Percentiles rank a stretch among this genome's conserved stretches.
These are phyloP conservation scores for Botrytis pseudocinerea DNA, from an alignment of 2,329 filamentous ascomycete genomes.

Conservation along the genomic window DNA sequence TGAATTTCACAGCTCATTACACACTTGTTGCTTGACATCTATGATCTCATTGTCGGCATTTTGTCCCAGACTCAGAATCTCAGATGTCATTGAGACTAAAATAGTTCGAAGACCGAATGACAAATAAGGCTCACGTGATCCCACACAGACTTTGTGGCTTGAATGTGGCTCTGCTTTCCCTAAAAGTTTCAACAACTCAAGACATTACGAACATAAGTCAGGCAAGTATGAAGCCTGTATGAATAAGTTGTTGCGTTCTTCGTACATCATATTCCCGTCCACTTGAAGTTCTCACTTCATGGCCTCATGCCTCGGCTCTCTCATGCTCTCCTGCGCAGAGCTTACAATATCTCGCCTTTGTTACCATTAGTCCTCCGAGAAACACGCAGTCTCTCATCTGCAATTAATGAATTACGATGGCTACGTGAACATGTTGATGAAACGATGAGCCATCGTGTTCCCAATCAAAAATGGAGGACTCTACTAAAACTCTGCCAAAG, in stretches of 20 bases:
- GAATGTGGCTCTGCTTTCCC: neutral
- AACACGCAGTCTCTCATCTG: slow-evolving; percentile 63
- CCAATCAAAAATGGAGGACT: slow-evolving; percentile 27
- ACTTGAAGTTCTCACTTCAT: neutral
- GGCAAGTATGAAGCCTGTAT: neutral
- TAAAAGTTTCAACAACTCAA: neutral
- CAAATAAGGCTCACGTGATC: neutral
- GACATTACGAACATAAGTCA: neutral
- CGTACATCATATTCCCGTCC: neutral
- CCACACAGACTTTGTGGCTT: neutral
- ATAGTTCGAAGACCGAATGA: neutral
- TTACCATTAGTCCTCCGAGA: slow-evolving; percentile 62
- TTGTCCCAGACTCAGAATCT: neutral
- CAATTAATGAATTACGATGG: slow-evolving; percentile 72
- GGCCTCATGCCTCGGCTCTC: slow-evolving; percentile 61
- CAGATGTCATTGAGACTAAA: neutral
- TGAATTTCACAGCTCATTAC: neutral
- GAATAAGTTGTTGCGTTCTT: neutral
- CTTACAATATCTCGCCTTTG: slow-evolving; percentile 54
- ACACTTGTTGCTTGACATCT: neutral
- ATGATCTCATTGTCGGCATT: slow-evolving; percentile 18
- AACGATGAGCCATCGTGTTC: neutral
- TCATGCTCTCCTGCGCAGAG: slow-evolving; percentile 57
- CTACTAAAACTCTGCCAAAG: slow-evolving; percentile 49
- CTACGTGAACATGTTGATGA: slow-evolving; percentile 59